Base-by-base conservation (phyloP, 305 asterid species). In the Lippia alba region DNA sequence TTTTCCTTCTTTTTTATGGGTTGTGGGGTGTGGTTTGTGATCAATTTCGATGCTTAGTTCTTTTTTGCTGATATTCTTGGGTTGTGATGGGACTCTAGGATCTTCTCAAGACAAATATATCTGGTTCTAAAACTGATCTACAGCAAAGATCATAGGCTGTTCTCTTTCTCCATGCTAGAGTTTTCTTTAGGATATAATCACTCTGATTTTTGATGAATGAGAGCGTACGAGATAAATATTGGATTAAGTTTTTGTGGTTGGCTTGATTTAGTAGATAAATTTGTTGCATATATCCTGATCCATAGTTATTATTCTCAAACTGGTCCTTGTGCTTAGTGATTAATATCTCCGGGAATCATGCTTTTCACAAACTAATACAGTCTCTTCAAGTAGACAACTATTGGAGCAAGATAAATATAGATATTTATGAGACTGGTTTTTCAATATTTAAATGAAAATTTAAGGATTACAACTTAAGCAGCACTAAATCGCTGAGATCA, bases 191-290 rank as follows among this genome's bases (percentile, higher is more conserved):
- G 10, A 62, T 34, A 20, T 70, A 49, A 32, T 48, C 24, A 19
- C 41, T 19, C 15, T 61, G 30, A 30, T 4, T 20, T 59, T 34
- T 17, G 39, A 54, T 36, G 39, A 67, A 41, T 40, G 72, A 24
- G 56, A 65, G 41, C 8, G n/a, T 39, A 40, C 33, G 16, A 61
- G 12, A 9, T 18, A 44, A 12, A 24, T 40, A 48, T 64, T 46
- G 20, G 16, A 36, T 66, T 66, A 5, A 14, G 59, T 49, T 12
- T 65, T 49, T 32, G 44, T 14, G 11, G 63, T 67, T 67, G 40
- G 20, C 18, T 36, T 66, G 19, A 54, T 15, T 54, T 51, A 12
- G 51, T 55, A 33, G 15, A 55, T 67, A 24, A 24, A 6, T 18
- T 36, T 51, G 6, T 20, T 20, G 9, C 19, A 30, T 34, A 11